These are phyloP conservation scores for Venturia oleaginea DNA, from an alignment of 2,329 filamentous ascomycete genomes.

Conservation along the genomic window DNA sequence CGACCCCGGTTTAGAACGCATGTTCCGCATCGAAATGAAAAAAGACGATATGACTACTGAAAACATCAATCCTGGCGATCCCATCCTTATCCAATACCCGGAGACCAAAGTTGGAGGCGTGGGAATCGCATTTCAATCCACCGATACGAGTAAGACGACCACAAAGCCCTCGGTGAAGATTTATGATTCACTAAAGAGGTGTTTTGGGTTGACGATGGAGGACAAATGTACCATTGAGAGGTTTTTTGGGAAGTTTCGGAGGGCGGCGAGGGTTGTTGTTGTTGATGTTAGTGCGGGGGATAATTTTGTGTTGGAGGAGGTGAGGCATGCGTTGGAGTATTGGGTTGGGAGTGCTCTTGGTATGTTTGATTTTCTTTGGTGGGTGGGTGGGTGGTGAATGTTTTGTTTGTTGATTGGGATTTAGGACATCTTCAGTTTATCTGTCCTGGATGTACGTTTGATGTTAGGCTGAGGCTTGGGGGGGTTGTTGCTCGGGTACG, in stretches of 20 bases:
- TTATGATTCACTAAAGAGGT: conserved; percentile 63
- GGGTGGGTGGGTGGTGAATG: neutral
- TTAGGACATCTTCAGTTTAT: conserved; percentile 57
- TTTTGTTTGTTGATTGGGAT: neutral
- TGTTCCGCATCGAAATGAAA: conserved; percentile 11
- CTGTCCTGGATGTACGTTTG: conserved; percentile 61
- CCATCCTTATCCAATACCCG: neutral
- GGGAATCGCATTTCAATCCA: conserved; percentile 54
- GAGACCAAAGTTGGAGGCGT: conserved; percentile 28
- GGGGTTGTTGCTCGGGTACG: conserved; percentile 48
- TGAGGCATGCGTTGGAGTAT: conserved; percentile 1
- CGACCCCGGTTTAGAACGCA: neutral
- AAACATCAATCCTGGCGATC: neutral
- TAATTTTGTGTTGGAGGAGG: conserved; percentile 28
- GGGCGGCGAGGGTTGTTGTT: conserved; percentile 51
- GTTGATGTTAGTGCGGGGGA: conserved; percentile 45
- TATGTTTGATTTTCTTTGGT: neutral
- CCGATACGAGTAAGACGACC: conserved; percentile 40
- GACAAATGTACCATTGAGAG: conserved; percentile 56
- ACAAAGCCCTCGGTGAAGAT: conserved; percentile 61
- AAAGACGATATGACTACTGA: conserved; percentile 5
- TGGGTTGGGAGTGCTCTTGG: conserved; percentile 10
- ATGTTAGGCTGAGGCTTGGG: conserved; percentile 40
- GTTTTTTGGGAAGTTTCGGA: conserved; percentile 41
- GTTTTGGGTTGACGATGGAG: conserved; percentile 62